Percentiles rank a stretch among this genome's conserved stretches.
These are phyloP conservation scores for Russula olivacea DNA, from an alignment of 768 basidiomycete genomes.

Conservation along the genomic window DNA sequence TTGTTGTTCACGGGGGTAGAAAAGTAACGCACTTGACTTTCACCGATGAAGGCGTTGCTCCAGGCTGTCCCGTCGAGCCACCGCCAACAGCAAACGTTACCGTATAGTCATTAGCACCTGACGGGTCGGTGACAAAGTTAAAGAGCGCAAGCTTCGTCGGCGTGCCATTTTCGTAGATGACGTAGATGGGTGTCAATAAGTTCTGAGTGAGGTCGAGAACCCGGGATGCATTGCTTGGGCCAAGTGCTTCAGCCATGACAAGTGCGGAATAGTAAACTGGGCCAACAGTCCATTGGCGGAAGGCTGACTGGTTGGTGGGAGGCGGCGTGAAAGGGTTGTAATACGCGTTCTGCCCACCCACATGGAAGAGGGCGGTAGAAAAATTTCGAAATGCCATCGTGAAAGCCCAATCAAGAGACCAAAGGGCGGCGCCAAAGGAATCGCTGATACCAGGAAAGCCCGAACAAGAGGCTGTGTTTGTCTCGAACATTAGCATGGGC, in stretches of 20 bases:
- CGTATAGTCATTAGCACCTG: slow-evolving; percentile 49
- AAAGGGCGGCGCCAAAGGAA: slow-evolving; percentile 48
- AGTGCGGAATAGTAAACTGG: slow-evolving; percentile 70
- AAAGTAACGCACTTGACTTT: slow-evolving; percentile 44
- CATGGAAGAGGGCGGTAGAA: slow-evolving; percentile 41
- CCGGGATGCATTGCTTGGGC: slow-evolving; percentile 56
- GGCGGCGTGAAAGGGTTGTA: slow-evolving; percentile 53
- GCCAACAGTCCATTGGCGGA: slow-evolving; percentile 68
- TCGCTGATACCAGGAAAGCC: slow-evolving; percentile 51
- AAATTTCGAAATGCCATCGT: slow-evolving; percentile 48
- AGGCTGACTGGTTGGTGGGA: slow-evolving; percentile 49
- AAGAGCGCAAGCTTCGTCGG: slow-evolving; percentile 60
- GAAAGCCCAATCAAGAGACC: slow-evolving; percentile 49
- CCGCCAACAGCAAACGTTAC: slow-evolving; percentile 47
- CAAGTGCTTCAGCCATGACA: slow-evolving; percentile 63
- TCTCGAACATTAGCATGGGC: slow-evolving; percentile 53
- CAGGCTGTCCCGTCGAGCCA: slow-evolving; percentile 36
- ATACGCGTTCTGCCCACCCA: slow-evolving; percentile 58
- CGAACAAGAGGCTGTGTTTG: slow-evolving; percentile 49
- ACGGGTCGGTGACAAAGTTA: slow-evolving; percentile 63
- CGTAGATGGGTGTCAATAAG: slow-evolving; percentile 54
- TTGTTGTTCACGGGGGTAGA: not conserved
- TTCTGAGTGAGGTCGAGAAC: slow-evolving; percentile 61
- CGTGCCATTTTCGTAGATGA: slow-evolving; percentile 64
- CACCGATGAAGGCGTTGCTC: slow-evolving; percentile 41